phyloP scores from a whole-genome alignment of 345 rosid species.

The Citrus reticulata region DNA sequence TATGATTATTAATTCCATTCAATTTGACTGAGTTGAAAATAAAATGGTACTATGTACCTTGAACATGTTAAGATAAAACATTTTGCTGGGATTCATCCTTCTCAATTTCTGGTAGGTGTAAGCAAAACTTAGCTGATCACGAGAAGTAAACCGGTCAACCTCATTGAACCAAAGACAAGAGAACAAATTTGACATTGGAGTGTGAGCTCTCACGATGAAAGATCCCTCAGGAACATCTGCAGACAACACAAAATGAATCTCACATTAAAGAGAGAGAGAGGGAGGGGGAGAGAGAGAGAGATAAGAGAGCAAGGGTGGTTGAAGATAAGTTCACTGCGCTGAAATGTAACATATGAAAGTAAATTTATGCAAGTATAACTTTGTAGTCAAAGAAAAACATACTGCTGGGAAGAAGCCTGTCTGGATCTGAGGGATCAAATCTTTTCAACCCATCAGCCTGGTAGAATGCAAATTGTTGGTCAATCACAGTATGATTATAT shows the following conservation, averaged over 20 bases:
- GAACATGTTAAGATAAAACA: slow-evolving; percentile 91
- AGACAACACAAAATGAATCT: slow-evolving; percentile 1
- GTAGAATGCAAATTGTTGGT: slow-evolving; percentile 82
- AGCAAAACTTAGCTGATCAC: slow-evolving; percentile 96
- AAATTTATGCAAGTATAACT: not conserved
- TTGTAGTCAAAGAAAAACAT: slow-evolving; percentile 17
- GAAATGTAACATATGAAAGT: not conserved
- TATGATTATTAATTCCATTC: not conserved
- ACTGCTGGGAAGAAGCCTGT: slow-evolving; percentile 97
- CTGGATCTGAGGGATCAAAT: slow-evolving; percentile 71
- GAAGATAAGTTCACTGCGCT: not conserved
- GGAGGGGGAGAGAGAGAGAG: not conserved
- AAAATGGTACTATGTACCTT: slow-evolving; percentile 46
- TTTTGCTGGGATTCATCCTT: slow-evolving; percentile 70
- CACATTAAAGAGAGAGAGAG: not conserved
- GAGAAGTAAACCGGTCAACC: slow-evolving; percentile 92
- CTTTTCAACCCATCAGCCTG: slow-evolving; percentile 79
- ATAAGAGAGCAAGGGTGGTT: not conserved
- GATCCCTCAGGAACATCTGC: slow-evolving; percentile 99
- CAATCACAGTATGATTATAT: slow-evolving; percentile 82
- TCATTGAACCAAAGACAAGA: slow-evolving; percentile 99
- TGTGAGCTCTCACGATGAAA: slow-evolving; percentile 87
- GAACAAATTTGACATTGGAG: slow-evolving; percentile 95
- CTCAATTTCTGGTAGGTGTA: slow-evolving; percentile 82
- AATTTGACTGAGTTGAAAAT: not conserved